Conservation (phyloP, 1,284 basidiomycete genomes). For the Coniferiporia weirii region DNA sequence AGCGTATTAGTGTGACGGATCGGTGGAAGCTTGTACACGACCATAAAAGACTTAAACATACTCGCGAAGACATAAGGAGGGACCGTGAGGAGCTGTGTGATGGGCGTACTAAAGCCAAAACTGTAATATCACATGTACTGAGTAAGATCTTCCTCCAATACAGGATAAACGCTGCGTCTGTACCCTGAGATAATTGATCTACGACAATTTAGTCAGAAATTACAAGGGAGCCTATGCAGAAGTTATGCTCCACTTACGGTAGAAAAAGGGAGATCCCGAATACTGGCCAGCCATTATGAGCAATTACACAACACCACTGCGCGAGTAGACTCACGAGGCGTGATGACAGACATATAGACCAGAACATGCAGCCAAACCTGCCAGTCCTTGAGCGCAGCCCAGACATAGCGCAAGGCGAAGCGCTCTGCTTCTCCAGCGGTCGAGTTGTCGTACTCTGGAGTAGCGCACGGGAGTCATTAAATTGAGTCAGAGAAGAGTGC, state of each 20-base stretch:
- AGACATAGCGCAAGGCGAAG: slow-evolving; percentile 48
- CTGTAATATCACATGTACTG: slow-evolving; percentile 25
- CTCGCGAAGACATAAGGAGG: slow-evolving; percentile 64
- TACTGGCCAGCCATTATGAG: slow-evolving; percentile 27
- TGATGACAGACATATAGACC: slow-evolving; percentile 55
- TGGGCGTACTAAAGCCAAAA: slow-evolving; percentile 51
- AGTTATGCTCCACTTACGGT: slow-evolving; percentile 40
- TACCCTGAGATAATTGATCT: slow-evolving; percentile 61
- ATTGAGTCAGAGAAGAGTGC: too few species aligned
- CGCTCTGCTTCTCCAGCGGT: slow-evolving; percentile 61
- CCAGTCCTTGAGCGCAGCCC: slow-evolving; percentile 57
- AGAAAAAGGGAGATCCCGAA: slow-evolving; percentile 62
- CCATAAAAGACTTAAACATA: slow-evolving; percentile 27
- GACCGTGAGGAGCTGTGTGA: slow-evolving; percentile 64
- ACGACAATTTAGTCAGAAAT: not conserved
- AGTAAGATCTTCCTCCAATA: not conserved
- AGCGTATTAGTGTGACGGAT: too few species aligned
- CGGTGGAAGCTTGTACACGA: not conserved
- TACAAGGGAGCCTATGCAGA: not conserved
- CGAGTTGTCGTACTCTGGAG: slow-evolving; percentile 56
- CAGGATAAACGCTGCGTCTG: not conserved
- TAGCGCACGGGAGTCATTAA: too few species aligned
- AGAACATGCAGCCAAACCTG: slow-evolving; percentile 58
- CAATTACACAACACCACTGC: not conserved
- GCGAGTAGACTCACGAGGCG: slow-evolving; percentile 42